Base-by-base conservation (phyloP, 768 basidiomycete genomes). In the Trametes maxima region DNA sequence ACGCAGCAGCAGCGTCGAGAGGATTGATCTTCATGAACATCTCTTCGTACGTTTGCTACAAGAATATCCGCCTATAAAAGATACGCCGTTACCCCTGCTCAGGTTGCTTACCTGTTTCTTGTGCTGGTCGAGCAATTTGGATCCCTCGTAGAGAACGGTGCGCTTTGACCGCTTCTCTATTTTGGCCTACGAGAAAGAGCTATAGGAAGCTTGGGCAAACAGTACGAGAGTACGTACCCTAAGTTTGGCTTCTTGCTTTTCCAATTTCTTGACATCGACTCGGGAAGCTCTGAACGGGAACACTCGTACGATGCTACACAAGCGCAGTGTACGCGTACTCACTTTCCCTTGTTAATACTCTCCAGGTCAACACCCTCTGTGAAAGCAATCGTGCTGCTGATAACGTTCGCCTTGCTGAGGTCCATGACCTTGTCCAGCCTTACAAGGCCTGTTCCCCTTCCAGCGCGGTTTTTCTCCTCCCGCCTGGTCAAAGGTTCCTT, bases 1-100 rank as follows among this genome's bases (percentile, higher is more conserved):
- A 77, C 5, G 87, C 78, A 0, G 82, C 77, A 19, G 84, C 84
- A 0, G 90, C 87, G 74, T 95, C 93, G 60, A 99, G 76, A 42
- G 97, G 94, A 75, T 99, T 99, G 77, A 95, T 90, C 90, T 97
- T 94, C 92, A 99, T 92, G 78, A 95, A 99, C 86, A 99, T 89
- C 72, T 99, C 97, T 72, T 98, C 96, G 76, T 98, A 98, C 19
- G 89, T 85, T 90, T 98, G 94, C 88, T 98, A 68, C 28, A 17
- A 47, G 19, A 5, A 24, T 24, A 58, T 53, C n/a, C 19, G 43
- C 4, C 12, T 39, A n/a, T 22, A 5, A 36, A 1, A n/a, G 2
- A 3, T 25, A 1, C 2, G 12, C 13, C 37, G 24, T 19, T 28
- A 52, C 36, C n/a, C 21, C 25, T 36, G 24, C 28, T 42, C 13